Base-by-base conservation (phyloP, 352 stramenopile species). In the Globisporangium emineosum region DNA sequence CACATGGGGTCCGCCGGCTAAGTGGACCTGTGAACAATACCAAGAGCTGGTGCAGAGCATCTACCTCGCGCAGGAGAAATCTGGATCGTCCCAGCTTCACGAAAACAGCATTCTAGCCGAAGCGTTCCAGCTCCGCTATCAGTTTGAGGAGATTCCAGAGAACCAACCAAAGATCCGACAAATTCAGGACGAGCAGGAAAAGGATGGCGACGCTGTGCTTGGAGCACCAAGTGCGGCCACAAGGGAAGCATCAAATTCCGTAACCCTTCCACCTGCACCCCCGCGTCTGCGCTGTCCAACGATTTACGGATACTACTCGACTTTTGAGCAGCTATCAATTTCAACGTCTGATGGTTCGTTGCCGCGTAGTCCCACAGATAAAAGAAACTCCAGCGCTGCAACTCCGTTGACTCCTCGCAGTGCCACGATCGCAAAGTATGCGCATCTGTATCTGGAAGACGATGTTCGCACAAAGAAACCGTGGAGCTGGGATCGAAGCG, bases 371-470 rank as follows among this genome's bases (percentile, higher is more conserved):
- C 25, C 58, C 29, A 15, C 21, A 8, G 52, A 65, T 17, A 27
- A 25, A 9, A 17, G 64, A 40, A 51, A 10, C 19, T 58, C 64
- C 8, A 47, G 40, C 12, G 32, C 10, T 10, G 33, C 30, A 4
- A 56, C 45, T 27, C 63, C 68, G 2, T 58, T 91, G 54, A 90
- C 85, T 13, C 85, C 85, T 17, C 81, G 85, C 1, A 86, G 76
- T 43, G 75, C 82, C 2, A 93, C 85, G 19, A 70, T 91, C 23
- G 76, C 81, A n/a, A 93, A 93, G 62, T 93, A 93, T 53, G 81
- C 79, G 17, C 80, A 89, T 25, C 55, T 93, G 27, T 93, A 91
- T 67, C 52, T 91, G 2, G 67, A 80, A 66, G 83, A 88, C 60
- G 81, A 89, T 59, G 75, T 76, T 51, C 76, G 77, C 29, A 60